These are phyloP conservation scores for Globisporangium cederbergense DNA, from an alignment of 352 stramenopile species.

Conservation along the genomic window DNA sequence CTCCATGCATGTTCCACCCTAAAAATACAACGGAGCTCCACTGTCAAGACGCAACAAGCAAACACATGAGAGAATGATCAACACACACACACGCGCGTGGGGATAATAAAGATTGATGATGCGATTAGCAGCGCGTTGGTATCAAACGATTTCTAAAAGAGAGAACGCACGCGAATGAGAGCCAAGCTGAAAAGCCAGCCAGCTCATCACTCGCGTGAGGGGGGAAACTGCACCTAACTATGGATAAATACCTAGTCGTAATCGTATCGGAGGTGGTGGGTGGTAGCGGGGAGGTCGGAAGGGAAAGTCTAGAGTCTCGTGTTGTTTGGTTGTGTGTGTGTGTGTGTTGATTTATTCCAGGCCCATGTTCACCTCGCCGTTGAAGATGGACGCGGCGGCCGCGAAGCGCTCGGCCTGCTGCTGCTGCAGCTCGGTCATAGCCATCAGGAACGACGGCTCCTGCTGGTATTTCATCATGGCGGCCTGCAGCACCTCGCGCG, in stretches of 20 bases:
- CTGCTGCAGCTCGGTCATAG: slow-evolving; percentile 86
- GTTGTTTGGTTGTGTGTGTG: slow-evolving; percentile 5
- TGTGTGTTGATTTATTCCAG: slow-evolving; percentile 49
- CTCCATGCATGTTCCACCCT: neutral
- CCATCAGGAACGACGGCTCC: slow-evolving; percentile 82
- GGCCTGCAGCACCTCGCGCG: slow-evolving; percentile 81
- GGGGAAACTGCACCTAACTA: neutral
- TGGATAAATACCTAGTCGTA: slow-evolving; percentile 12
- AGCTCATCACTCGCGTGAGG: neutral
- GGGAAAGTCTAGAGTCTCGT: slow-evolving; percentile 10
- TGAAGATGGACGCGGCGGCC: slow-evolving; percentile 79
- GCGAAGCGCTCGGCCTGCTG: slow-evolving; percentile 84
- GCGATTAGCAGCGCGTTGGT: slow-evolving; percentile 1
- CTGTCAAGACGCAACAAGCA: neutral
- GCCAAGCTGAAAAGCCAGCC: neutral
- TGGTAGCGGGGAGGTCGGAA: neutral
- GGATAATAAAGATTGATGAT: slow-evolving; percentile 2
- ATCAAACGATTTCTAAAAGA: slow-evolving; percentile 3
- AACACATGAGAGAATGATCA: neutral
- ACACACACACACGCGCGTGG: neutral
- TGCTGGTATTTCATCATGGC: slow-evolving; percentile 92
- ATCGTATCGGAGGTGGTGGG: slow-evolving; percentile 8
- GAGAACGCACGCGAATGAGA: neutral
- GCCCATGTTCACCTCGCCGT: slow-evolving; percentile 89
- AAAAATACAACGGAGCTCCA: neutral